Conservation (phyloP, 345 rosid genomes). For the Mercurialis annua region DNA sequence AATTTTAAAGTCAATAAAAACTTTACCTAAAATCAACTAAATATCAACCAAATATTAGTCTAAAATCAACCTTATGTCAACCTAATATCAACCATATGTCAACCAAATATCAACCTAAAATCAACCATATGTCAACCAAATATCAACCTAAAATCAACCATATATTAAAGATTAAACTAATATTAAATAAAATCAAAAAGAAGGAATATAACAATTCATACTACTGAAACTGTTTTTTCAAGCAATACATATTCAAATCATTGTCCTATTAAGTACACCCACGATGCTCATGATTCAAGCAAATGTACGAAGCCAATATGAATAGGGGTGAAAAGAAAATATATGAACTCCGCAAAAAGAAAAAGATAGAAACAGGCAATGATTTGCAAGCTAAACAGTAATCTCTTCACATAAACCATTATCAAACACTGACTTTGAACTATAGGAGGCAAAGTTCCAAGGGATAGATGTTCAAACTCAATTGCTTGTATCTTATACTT, state of each 20-base stretch:
- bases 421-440: conserved; percentile 45
- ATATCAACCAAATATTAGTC: too few relatives aligned
- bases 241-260: not conserved
- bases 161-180: too few relatives aligned
- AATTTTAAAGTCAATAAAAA: too few relatives aligned
- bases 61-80: too few relatives aligned
- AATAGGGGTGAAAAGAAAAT: not conserved
- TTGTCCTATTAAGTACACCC: not conserved
- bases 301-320: not conserved
- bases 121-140: too few relatives aligned
- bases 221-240: too few relatives aligned
- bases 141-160: too few relatives aligned
- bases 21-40: too few relatives aligned
- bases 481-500: conserved; percentile 45
- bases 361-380: not conserved
- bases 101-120: too few relatives aligned
- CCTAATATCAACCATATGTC: too few relatives aligned
- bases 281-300: not conserved
- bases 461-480: conserved; percentile 49
- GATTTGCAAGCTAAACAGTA: not conserved
- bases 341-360: not conserved
- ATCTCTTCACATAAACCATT: not conserved
- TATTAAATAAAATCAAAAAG: too few relatives aligned
- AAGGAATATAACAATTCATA: too few relatives aligned
- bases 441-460: conserved; percentile 66